Base-by-base conservation (phyloP, 2,329 filamentous ascomycete species). In the Cercospora sp. region DNA sequence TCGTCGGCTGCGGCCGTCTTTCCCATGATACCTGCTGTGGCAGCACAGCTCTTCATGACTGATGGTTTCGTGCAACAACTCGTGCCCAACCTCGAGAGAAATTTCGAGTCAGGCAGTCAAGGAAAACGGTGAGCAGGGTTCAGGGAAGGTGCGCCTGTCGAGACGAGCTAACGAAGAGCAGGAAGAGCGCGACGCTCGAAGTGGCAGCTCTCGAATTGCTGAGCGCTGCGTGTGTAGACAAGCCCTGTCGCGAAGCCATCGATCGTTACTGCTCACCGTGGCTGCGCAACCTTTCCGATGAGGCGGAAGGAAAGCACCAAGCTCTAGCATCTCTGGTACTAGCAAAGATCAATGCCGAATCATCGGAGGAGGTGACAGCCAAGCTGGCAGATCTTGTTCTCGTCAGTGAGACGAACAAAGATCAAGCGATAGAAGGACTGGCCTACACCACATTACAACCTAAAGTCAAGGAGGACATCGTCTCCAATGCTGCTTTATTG, bases 1-100 rank as follows among this genome's bases (percentile, higher is more conserved):
- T 98, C 94, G 63, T 93, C 94, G n/a, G 93, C 93, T 5, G 89
- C 93, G 1, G 88, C 90, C 23, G 88, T 96, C 8, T 99, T 99
- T 77, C 94, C 95, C 1, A 87, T 99, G 63, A 88, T 92, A 2
- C 91, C 93, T 3, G 87, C 90, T 65, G 86, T 92, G 53, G 92
- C 90, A 1, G 86, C 92, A 3, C 85, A 89, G 68, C 84, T 98
- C 42, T 97, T 99, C 78, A 86, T 98, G 66, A 93, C 89, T 40
- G 92, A 97, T 72, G 92, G 92, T 3, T 98, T 99, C 75, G 83
- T 97, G 57, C 84, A 88, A 67, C 90, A 88, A 65, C 85, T 98
- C 6, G 89, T 91, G 16, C 73, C 75, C 3, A 74, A 72, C 40
- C 68, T 76, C 5, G 86, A 90, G 71, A 87, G 89, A 73, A 93